phyloP scores from a whole-genome alignment of 2,329 filamentous ascomycete species.

The Chalaropsis ovoidea region DNA sequence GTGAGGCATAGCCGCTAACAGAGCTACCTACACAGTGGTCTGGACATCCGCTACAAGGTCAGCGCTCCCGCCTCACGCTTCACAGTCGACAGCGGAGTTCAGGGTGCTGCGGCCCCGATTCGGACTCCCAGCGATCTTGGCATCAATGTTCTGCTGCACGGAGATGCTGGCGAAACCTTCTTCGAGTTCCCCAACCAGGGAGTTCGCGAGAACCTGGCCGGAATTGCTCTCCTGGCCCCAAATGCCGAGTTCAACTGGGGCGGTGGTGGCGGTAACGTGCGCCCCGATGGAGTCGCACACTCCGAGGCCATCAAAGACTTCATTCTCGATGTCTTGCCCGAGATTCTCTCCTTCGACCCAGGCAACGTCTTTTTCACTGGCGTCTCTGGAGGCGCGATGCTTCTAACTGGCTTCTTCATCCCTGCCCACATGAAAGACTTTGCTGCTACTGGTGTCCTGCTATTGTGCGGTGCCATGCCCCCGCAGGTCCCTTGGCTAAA shows the following conservation, averaged over 20 bases:
- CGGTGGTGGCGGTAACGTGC: constrained; percentile 41
- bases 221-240: constrained; percentile 45
- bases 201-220: constrained; percentile 42
- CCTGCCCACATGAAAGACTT: constrained; percentile 46
- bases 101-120: constrained; percentile 35
- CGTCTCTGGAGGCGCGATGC: constrained; percentile 45
- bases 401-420: constrained; percentile 49
- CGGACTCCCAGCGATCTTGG: constrained; percentile 35
- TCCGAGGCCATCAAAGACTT: constrained; percentile 46
- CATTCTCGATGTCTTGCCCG: constrained; percentile 44
- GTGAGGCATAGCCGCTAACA: constrained; percentile 24
- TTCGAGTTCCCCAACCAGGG: constrained; percentile 49
- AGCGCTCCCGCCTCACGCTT: constrained; percentile 46
- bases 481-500: constrained; percentile 45
- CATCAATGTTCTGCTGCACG: constrained; percentile 49
- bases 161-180: constrained; percentile 50
- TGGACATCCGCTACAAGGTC: constrained; percentile 47
- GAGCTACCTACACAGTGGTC: constrained; percentile 33
- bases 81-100: constrained; percentile 40
- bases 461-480: constrained; percentile 46
- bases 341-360: constrained; percentile 44
- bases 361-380: constrained; percentile 48
- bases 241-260: constrained; percentile 46
- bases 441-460: constrained; percentile 41
- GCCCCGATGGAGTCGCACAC: constrained; percentile 47